Conservation (phyloP, 192 early-diverging fungal species). For the Powellomyces hirtus region DNA sequence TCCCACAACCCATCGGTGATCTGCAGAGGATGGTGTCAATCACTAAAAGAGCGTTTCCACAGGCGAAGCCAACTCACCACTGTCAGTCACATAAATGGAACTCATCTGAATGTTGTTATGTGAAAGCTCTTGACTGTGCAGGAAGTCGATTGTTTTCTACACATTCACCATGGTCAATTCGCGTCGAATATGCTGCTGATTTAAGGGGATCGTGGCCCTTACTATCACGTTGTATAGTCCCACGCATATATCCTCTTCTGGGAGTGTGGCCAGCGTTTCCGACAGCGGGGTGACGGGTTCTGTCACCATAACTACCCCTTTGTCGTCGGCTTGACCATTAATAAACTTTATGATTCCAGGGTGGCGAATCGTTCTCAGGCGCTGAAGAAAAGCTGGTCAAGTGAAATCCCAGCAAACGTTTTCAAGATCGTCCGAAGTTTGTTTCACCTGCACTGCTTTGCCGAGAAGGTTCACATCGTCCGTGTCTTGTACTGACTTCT, state of each 20-base stretch:
- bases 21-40: neutral
- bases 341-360: constrained; percentile 37
- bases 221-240: constrained; percentile 34
- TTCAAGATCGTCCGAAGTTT: neutral
- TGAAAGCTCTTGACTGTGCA: constrained; percentile 34
- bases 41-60: neutral
- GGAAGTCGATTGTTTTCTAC: constrained; percentile 37
- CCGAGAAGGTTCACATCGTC: neutral
- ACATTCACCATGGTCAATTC: neutral
- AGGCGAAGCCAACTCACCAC: neutral
- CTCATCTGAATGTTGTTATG: constrained; percentile 42
- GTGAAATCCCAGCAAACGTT: neutral
- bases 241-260: constrained; percentile 30
- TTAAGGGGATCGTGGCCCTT: neutral
- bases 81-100: constrained; percentile 31
- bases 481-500: neutral
- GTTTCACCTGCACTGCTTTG: constrained; percentile 6
- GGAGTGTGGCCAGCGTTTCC: constrained; percentile 13
- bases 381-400: neutral
- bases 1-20: constrained; percentile 32
- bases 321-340: constrained; percentile 19
- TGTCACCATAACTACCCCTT: constrained; percentile 30
- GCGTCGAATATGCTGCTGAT: neutral
- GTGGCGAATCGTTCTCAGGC: constrained; percentile 31
- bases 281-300: constrained; percentile 35